Percentiles rank a stretch among this genome's conserved stretches.
These are phyloP conservation scores for Xylaria sp. DNA, from an alignment of 2,329 filamentous ascomycete genomes.

Conservation along the genomic window DNA sequence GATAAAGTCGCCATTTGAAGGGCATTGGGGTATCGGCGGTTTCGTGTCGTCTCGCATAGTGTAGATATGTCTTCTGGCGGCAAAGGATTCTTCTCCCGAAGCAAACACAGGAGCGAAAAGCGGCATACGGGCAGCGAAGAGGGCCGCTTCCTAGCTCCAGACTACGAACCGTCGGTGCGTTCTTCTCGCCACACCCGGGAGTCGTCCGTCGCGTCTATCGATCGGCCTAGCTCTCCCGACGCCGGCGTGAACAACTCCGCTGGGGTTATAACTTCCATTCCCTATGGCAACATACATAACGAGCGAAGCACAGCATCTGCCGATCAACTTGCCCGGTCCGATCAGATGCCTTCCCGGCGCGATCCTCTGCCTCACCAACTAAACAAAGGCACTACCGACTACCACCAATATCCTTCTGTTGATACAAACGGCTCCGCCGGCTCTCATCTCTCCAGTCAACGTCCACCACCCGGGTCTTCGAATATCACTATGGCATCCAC, in stretches of 20 bases:
- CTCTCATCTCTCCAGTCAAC: conserved; percentile 68
- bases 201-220: conserved; percentile 76
- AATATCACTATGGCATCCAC: conserved; percentile 78
- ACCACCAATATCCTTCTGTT: conserved; percentile 86
- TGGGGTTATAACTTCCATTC: conserved; percentile 87
- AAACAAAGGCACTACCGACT: conserved; percentile 80
- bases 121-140: conserved; percentile 69
- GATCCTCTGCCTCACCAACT: conserved; percentile 85
- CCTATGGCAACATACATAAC: conserved; percentile 79
- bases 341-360: conserved; percentile 70
- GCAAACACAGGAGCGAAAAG: conserved; percentile 80
- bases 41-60: conserved; percentile 39
- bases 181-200: conserved; percentile 80
- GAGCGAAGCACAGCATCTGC: conserved; percentile 75
- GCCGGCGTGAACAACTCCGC: conserved; percentile 77
- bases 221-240: conserved; percentile 72
- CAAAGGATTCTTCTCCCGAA: conserved; percentile 86
- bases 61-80: conserved; percentile 68
- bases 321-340: conserved; percentile 76
- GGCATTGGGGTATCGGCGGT: conserved; percentile 43
- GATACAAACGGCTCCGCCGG: conserved; percentile 65
- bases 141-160: conserved; percentile 63
- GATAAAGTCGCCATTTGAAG: conserved; percentile 37
- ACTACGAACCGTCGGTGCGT: conserved; percentile 73
- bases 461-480: conserved; percentile 65